Percentiles rank a stretch among this genome's conserved stretches.
Conservation (phyloP, 805 yeast genomes). For the Starmerella floricola region DNA sequence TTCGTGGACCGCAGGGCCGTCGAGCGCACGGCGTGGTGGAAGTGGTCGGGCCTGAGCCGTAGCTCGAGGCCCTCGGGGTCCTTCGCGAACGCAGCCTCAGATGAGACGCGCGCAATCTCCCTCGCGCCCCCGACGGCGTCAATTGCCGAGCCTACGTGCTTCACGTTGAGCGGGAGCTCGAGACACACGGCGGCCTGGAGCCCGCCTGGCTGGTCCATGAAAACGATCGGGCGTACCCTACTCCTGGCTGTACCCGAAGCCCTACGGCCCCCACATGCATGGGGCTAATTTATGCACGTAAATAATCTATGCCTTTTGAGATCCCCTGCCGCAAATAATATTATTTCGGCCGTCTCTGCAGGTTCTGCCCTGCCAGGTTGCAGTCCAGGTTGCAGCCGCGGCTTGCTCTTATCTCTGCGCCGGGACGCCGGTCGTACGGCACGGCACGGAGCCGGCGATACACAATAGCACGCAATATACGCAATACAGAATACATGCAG, state of each 20-base stretch:
- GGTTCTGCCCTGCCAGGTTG: too few species aligned
- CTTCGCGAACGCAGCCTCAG: conserved; percentile 23
- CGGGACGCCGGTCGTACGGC: too few species aligned
- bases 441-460: too few species aligned
- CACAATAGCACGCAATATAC: too few species aligned
- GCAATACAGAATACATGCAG: too few species aligned
- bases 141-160: conserved; percentile 34
- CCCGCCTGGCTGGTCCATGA: not conserved
- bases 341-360: too few species aligned
- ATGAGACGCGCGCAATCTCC: conserved; percentile 27
- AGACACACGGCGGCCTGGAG: conserved; percentile 27
- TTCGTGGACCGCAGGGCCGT: conserved; percentile 22
- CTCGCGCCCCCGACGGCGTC: conserved; percentile 40
- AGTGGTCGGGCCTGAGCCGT: conserved; percentile 29
- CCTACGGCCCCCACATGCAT: not conserved
- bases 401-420: too few species aligned
- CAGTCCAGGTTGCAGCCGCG: too few species aligned
- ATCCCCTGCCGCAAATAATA: too few species aligned
- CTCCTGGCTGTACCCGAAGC: too few species aligned
- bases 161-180: conserved; percentile 66
- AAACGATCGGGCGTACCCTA: too few species aligned
- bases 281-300: not conserved
- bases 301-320: too few species aligned
- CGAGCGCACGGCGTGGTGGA: conserved; percentile 40
- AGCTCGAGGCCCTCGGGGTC: conserved; percentile 29